These are phyloP conservation scores for Cubamyces lactineus DNA, from an alignment of 768 basidiomycete genomes.

Conservation along the genomic window DNA sequence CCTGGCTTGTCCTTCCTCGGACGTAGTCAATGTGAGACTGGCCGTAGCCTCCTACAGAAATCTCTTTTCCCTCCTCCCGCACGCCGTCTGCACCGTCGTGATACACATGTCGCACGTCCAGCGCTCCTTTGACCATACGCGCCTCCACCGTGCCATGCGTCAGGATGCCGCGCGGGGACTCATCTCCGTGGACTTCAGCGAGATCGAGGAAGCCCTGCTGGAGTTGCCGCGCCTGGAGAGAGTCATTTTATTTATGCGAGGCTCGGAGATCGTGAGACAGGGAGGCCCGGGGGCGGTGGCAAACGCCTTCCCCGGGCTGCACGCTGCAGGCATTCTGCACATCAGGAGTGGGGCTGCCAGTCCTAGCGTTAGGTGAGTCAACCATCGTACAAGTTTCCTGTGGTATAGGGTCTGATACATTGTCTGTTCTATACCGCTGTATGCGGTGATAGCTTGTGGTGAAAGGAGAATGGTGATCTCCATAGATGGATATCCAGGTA, in stretches of 20 bases:
- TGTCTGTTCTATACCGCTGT: no score
- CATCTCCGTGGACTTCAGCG: slow-evolving; percentile 7
- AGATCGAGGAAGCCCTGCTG: slow-evolving; percentile 10
- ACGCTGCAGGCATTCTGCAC: background rate
- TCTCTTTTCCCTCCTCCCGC: slow-evolving; percentile 3
- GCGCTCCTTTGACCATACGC: background rate
- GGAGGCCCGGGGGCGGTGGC: background rate
- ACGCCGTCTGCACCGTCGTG: slow-evolving; percentile 3
- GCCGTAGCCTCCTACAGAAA: slow-evolving; percentile 1
- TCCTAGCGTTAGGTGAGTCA: slow-evolving; percentile 1
- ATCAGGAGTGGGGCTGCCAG: background rate
- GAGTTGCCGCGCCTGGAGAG: background rate
- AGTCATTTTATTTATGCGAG: slow-evolving; percentile 8
- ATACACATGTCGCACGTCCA: slow-evolving; percentile 1
- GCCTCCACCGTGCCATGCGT: background rate
- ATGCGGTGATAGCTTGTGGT: no score
- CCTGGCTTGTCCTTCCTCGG: background rate
- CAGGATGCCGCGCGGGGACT: background rate
- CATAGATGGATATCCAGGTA: no score
- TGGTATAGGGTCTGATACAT: no score
- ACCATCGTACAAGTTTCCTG: no score
- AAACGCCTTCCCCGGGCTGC: slow-evolving; percentile 3
- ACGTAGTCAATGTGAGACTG: slow-evolving; percentile 1
- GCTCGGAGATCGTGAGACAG: background rate
- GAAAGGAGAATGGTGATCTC: no score